Conservation (phyloP, 805 yeast species). For the Debaryomyces hansenii region DNA sequence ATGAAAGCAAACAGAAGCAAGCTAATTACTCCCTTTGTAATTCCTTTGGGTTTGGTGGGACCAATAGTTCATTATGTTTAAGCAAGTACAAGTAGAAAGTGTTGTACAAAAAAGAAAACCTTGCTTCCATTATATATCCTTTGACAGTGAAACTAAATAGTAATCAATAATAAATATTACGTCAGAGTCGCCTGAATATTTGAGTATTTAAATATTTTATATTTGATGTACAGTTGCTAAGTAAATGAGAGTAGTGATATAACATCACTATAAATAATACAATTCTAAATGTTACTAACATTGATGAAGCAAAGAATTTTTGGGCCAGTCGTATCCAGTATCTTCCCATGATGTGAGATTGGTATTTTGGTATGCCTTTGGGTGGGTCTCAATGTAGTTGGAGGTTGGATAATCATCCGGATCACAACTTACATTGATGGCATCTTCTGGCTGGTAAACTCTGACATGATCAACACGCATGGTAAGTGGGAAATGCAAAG, state of each 20-base stretch:
- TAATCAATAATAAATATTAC: too few relatives aligned
- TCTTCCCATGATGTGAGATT: constrained; percentile 73
- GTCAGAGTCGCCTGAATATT: too few relatives aligned
- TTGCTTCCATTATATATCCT: too few relatives aligned
- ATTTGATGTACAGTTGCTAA: too few relatives aligned
- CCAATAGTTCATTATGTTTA: constrained; percentile 74
- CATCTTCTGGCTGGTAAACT: constrained; percentile 72
- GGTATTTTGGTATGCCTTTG: constrained; percentile 62
- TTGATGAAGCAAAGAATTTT: constrained; percentile 29
- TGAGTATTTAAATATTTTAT: too few relatives aligned
- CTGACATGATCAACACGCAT: constrained; percentile 82
- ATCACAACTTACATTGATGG: constrained; percentile 72
- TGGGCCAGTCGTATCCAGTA: constrained; percentile 63
- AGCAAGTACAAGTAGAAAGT: constrained; percentile 14
- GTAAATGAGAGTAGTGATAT: too few relatives aligned
- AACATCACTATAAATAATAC: too few relatives aligned
- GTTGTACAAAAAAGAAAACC: too few relatives aligned
- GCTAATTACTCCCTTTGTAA: constrained; percentile 71
- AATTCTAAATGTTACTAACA: constrained; percentile 8
- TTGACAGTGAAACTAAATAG: too few relatives aligned
- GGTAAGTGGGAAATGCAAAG: constrained; percentile 69
- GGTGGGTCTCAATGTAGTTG: constrained; percentile 75
- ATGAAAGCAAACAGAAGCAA: constrained; percentile 36
- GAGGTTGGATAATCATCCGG: constrained; percentile 83
- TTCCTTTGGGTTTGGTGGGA: constrained; percentile 98